Conservation (phyloP, 768 basidiomycete genomes). For the Termitomyces sp. region DNA sequence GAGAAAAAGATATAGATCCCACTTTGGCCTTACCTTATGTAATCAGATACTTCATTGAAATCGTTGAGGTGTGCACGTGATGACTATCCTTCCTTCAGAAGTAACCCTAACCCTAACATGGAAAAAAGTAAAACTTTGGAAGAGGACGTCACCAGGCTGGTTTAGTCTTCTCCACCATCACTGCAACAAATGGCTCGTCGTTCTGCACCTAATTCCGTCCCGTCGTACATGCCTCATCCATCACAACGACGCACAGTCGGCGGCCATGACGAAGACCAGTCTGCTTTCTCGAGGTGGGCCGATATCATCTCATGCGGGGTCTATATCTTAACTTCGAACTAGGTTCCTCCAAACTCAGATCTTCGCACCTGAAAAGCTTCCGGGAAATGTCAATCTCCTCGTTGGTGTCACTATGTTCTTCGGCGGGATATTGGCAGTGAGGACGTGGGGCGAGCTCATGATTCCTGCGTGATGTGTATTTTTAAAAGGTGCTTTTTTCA, state of each 20-base stretch:
- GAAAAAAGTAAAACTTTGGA: conserved; percentile 13
- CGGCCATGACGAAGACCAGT: conserved; percentile 66
- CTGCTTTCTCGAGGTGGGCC: conserved; percentile 44
- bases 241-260: conserved; percentile 39
- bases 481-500: conserved; percentile 1
- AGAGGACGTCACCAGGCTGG: conserved; percentile 1
- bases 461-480: conserved; percentile 48
- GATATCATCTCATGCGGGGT: not conserved
- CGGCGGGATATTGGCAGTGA: conserved; percentile 63
- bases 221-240: conserved; percentile 50
- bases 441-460: conserved; percentile 76
- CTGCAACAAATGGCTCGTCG: conserved; percentile 61
- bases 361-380: conserved; percentile 65
- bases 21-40: not conserved
- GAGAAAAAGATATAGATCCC: not conserved
- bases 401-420: conserved; percentile 63
- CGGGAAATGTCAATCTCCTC: conserved; percentile 68
- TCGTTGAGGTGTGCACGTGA: too few relatives aligned
- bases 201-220: conserved; percentile 42
- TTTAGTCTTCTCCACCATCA: not conserved
- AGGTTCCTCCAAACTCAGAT: conserved; percentile 60
- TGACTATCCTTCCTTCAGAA: not conserved
- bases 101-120: conserved; percentile 11
- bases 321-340: not conserved
- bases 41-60: too few relatives aligned